Percentiles rank a stretch among this genome's conserved stretches.
Conservation (phyloP, 2,329 filamentous ascomycete genomes). For the Monosporascus sp. region DNA sequence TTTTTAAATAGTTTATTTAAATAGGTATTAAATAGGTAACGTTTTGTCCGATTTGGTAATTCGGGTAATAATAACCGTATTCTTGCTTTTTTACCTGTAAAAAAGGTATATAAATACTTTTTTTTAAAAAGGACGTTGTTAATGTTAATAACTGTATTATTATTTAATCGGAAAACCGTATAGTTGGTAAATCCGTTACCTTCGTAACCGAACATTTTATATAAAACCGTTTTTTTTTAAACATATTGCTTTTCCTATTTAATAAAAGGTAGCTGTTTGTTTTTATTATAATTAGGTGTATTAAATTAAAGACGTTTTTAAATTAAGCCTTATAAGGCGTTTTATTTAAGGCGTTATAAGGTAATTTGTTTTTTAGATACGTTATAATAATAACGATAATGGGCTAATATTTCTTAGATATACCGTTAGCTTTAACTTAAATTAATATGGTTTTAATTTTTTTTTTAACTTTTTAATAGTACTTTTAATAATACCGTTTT, state of each 20-base stretch:
- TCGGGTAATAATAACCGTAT: too few relatives aligned
- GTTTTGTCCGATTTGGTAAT: too few relatives aligned
- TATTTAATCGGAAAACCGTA: not conserved
- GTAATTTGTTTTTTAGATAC: too few relatives aligned
- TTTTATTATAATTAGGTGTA: not conserved
- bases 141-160: not conserved
- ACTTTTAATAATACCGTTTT: too few relatives aligned
- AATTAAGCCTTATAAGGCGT: not conserved
- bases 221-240: too few relatives aligned
- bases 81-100: not conserved
- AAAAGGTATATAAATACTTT: not conserved
- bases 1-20: not conserved
- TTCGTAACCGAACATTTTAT: not conserved
- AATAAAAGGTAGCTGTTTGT: not conserved
- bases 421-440: not conserved
- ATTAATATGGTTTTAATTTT: not conserved
- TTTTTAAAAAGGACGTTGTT: not conserved
- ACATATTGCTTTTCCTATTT: not conserved
- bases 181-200: not conserved
- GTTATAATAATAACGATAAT: not conserved
- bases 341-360: too few relatives aligned
- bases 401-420: not conserved
- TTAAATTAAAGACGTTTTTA: not conserved
- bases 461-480: too few relatives aligned
- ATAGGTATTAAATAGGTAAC: not conserved